Conservation (phyloP, 805 yeast species). For the Ogataea populi-albae region DNA sequence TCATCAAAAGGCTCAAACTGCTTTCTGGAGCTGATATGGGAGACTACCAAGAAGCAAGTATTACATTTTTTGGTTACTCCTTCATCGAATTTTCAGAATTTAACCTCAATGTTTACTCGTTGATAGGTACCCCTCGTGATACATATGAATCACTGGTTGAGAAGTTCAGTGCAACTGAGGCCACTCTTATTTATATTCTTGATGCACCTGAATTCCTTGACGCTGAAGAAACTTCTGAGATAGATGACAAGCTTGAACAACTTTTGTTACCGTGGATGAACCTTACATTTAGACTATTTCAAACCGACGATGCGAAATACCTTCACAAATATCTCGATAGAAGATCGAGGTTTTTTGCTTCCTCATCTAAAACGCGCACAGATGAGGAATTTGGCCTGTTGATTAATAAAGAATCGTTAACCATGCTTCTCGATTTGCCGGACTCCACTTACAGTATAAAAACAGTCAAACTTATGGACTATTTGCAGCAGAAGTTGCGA, state of each 20-base stretch:
- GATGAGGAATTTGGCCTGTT: constrained; percentile 1
- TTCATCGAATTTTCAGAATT: constrained; percentile 6
- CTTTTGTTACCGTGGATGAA: too few relatives aligned
- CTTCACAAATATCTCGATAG: too few relatives aligned
- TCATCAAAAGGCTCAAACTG: constrained; percentile 4
- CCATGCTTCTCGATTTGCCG: constrained; percentile 11
- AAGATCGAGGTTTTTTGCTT: too few relatives aligned
- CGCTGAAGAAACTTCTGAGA: too few relatives aligned
- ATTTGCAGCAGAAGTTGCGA: constrained; percentile 26
- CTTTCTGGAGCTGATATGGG: not conserved
- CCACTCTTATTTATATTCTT: constrained; percentile 5
- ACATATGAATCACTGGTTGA: constrained; percentile 1
- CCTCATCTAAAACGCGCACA: too few relatives aligned
- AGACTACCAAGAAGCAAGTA: not conserved
- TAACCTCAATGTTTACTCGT: constrained; percentile 10
- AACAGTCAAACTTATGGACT: constrained; percentile 21
- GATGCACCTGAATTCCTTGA: constrained; percentile 1
- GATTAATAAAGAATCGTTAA: constrained; percentile 1
- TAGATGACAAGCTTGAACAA: too few relatives aligned
- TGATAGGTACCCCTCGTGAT: constrained; percentile 5
- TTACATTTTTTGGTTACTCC: constrained; percentile 13
- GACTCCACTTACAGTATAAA: constrained; percentile 17
- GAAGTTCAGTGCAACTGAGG: constrained; percentile 2
- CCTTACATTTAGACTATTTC: too few relatives aligned
- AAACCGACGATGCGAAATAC: too few relatives aligned